Evolutionary conservation across 768 basidiomycete genomes (phyloP).

Genomic region (Boletus subparvulus): DNA sequence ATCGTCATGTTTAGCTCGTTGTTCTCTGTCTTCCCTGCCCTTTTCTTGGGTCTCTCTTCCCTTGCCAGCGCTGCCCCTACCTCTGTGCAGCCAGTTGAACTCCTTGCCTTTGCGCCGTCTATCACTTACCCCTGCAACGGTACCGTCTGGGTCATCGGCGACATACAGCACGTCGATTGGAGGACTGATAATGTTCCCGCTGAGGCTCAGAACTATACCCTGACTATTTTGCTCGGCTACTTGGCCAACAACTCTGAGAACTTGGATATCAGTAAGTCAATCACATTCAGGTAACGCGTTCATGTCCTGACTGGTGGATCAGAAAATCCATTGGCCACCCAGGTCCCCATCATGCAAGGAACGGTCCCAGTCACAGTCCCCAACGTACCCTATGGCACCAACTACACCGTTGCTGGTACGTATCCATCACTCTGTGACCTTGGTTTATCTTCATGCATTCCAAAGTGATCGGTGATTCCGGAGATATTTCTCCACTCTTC

Average conservation of each 20-base stretch:
- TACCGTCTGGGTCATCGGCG: constrained; percentile 39
- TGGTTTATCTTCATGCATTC: neutral
- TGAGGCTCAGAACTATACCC: constrained; percentile 34
- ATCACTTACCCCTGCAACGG: constrained; percentile 40
- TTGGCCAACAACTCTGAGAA: constrained; percentile 41
- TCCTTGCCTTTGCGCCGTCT: constrained; percentile 41
- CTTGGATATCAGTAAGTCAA: constrained; percentile 47
- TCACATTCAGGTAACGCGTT: too few relatives aligned
- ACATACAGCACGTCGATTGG: constrained; percentile 46
- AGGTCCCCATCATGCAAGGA: constrained; percentile 54
- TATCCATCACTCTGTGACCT: constrained; percentile 9
- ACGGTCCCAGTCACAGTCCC: constrained; percentile 54
- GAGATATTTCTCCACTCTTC: constrained; percentile 59
- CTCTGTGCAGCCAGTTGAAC: constrained; percentile 28
- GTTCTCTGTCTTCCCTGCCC: constrained; percentile 30
- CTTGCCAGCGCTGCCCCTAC: constrained; percentile 31
- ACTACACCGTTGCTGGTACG: constrained; percentile 68
- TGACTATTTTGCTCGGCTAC: constrained; percentile 49
- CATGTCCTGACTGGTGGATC: constrained; percentile 8
- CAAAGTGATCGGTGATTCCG: constrained; percentile 67
- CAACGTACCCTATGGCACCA: constrained; percentile 36
- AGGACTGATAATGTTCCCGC: constrained; percentile 36
- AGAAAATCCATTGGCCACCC: constrained; percentile 59
- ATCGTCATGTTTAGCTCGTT: constrained; percentile 23
- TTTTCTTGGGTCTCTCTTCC: constrained; percentile 30